Evolutionary conservation across 116 monocot genomes (phyloP), one percentile per base, ranked within the genome.

Genomic region (Posidonia oceanica): DNA sequence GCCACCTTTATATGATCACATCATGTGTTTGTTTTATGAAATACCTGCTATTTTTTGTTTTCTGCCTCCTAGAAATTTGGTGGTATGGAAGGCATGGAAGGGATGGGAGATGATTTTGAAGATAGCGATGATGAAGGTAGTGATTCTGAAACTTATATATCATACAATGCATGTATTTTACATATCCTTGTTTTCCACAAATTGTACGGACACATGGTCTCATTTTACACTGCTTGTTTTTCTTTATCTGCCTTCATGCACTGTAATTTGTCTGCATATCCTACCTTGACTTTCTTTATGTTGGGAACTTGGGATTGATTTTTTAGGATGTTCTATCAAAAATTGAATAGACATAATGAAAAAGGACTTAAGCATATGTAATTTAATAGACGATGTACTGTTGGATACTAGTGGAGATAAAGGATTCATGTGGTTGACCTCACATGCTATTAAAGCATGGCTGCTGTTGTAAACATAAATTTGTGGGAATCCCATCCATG

Each of bases 31-130:
- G 7, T 7, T 53, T n/a, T 73, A 29, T 29, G 29, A 29, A 29
- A 29, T 29, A 29, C 29, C 29, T 29, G 29, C 1, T 29, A 29
- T 16, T 23, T 7, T 21, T 67, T 21, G 3, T 39, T 67, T 22
- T 5, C n/a, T 48, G 67, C 67, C 67, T 52, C 20, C 13, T 23
- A 88, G 93, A 92, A 88, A 78, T 84, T 92, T 72, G 92, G 75
- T 69, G 70, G 70, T 23, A 52, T 67, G 67, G 67, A 39, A 67
- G 67, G 67, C 10, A 7, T 21, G 17, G 58, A 20, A 58, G 58
- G 58, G 5, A 40, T 42, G 65, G 65, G 65, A 65, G 42, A 65
- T 42, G 65, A 65, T 65, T 41, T 65, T 39, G 65, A 65, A 36
- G 42, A 40, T 39, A 65, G 65, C 16, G 65, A 65, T 41, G 65